A percentile compares a stretch with the other conserved stretches of the same genome.
Evolutionary conservation across 768 basidiomycete species (phyloP).

Genomic region (Macrolepiota dolichaula): DNA sequence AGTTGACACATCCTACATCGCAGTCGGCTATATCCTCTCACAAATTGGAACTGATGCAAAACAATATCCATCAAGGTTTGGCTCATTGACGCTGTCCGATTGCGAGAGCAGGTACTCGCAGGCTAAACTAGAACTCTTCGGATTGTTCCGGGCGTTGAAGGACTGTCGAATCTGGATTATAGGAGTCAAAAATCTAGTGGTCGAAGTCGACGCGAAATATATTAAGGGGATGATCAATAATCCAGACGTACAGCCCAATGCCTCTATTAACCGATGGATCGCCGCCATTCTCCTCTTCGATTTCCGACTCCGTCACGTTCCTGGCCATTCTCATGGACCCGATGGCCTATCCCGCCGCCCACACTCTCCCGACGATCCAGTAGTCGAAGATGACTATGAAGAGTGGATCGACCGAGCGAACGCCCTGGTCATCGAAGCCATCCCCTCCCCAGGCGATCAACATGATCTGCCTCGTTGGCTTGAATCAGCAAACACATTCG

Average conservation of each 20-base stretch:
- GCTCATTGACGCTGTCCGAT: slow-evolving; percentile 19
- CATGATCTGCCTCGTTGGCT: background rate
- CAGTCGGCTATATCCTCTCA: slow-evolving; percentile 15
- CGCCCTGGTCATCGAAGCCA: background rate
- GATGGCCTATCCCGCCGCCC: slow-evolving; percentile 20
- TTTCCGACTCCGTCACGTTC: slow-evolving; percentile 23
- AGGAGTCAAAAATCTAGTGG: slow-evolving; percentile 19
- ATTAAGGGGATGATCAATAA: slow-evolving; percentile 30
- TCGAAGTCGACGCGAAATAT: slow-evolving; percentile 30
- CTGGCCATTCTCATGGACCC: slow-evolving; percentile 13
- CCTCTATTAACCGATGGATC: slow-evolving; percentile 27
- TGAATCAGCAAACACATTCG: background rate
- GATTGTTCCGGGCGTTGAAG: slow-evolving; percentile 22
- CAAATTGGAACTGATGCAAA: slow-evolving; percentile 13
- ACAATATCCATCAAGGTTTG: slow-evolving; percentile 17
- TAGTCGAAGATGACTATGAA: slow-evolving; percentile 14
- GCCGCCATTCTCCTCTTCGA: slow-evolving; percentile 22
- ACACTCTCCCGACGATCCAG: slow-evolving; percentile 2
- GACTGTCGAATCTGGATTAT: slow-evolving; percentile 20
- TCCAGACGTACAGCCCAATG: slow-evolving; percentile 28
- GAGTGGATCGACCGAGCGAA: slow-evolving; percentile 21
- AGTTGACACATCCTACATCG: slow-evolving; percentile 19
- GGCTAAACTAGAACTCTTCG: slow-evolving; percentile 32
- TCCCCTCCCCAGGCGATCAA: background rate
- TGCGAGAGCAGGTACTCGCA: slow-evolving; percentile 23